Evolutionary conservation across 768 basidiomycete genomes (phyloP).

Genomic region (Agaricus blazei): DNA sequence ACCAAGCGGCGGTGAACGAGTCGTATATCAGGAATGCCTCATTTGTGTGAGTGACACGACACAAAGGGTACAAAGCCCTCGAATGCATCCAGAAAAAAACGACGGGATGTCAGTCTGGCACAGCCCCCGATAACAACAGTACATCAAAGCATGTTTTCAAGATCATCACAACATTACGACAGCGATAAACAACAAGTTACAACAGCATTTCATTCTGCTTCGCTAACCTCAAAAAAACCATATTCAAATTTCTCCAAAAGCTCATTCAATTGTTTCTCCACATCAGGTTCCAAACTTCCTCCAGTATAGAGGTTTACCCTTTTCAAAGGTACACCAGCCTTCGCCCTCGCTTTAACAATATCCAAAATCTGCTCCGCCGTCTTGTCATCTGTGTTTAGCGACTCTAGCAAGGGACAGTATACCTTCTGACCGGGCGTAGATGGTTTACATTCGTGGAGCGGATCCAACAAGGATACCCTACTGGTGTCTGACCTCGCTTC

Average conservation of each 20-base stretch:
- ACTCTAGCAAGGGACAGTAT: conserved; percentile 48
- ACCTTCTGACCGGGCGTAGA: conserved; percentile 4
- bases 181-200: too few species aligned
- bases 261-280: conserved; percentile 46
- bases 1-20: too few species aligned
- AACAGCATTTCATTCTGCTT: conserved; percentile 13
- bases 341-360: conserved; percentile 38
- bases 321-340: conserved; percentile 40
- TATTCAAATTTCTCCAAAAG: conserved; percentile 48
- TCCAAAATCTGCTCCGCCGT: too few species aligned
- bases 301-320: conserved; percentile 40
- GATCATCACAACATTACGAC: too few species aligned
- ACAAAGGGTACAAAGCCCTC: too few species aligned
- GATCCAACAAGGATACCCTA: conserved; percentile 26
- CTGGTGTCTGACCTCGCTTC: conserved; percentile 26
- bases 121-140: background rate
- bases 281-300: conserved; percentile 33
- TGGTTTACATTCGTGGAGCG: conserved; percentile 9
- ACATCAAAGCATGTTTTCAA: background rate
- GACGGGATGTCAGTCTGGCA: too few species aligned
- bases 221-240: conserved; percentile 50
- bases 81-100: too few species aligned
- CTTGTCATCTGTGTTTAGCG: conserved; percentile 35
- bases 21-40: too few species aligned
- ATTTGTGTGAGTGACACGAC: too few species aligned